Evolutionary conservation across 2,329 filamentous ascomycete genomes (phyloP), one percentile per base, ranked within the genome.

Genomic region (Cryphonectria japonica): DNA sequence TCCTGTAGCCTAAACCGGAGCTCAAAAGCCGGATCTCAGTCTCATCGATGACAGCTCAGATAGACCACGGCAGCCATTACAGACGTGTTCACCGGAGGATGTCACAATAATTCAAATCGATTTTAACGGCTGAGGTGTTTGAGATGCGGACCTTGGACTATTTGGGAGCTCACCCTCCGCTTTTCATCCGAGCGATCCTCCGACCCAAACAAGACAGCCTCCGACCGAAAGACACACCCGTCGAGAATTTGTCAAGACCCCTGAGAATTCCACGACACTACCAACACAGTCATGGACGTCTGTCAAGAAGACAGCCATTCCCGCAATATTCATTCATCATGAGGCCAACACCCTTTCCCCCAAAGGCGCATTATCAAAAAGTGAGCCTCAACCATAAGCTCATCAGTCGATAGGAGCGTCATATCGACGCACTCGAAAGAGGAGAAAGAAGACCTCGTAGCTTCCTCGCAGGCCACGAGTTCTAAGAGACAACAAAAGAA

Each of bases 301-400:
- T 3, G 19, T 50, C 26, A 54, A 26, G 19, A 37, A 14, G n/a
- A 29, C 34, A 39, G 2, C 11, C 37, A 32, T n/a, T 13, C 26
- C 34, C 32, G 19, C n/a, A 5, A 29, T 43, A 1, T 32, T 46
- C 39, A 14, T 64, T 11, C 37, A 46, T 46, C 61, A 26, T 29
- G 37, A 50, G 46, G n/a, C 46, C 39, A n/a, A 22, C 8, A 9
- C 37, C 37, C 34, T n/a, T 11, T 2, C 22, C 26, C 26, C 26
- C 26, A 26, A 26, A 43, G 5, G 37, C 61, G 13, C 22, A 11
- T 22, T 37, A 29, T 64, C 39, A 39, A 46, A n/a, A 32, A n/a
- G 22, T 64, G 61, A 64, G 61, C 26, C 61, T 39, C 43, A 39
- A 46, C 11, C 61, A 46, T 46, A 3, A n/a, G 60, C n/a, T 39